Base-by-base conservation (phyloP, 108 stramenopile species). In the Aurantiochytrium sp. region DNA sequence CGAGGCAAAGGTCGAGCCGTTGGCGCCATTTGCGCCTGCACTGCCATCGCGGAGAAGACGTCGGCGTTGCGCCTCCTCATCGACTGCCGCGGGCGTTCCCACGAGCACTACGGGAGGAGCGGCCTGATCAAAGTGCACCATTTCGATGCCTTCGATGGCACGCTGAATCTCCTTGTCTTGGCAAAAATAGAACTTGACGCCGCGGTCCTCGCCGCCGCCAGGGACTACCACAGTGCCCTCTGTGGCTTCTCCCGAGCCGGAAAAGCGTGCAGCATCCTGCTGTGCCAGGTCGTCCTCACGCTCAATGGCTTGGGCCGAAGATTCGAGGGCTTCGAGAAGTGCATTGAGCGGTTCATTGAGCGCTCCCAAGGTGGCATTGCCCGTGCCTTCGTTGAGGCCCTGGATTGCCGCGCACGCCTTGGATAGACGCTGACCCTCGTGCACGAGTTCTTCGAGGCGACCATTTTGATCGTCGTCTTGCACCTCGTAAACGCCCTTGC, bases 161-260 rank as follows among this genome's bases (percentile, higher is more conserved):
- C 76, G 76, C 76, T 83, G 76, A 23, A 83, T 53, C 51, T 83
- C 76, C 76, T 83, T 47, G 23, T 83, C 76, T 16, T 83, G 45
- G 76, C 76, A 83, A 83, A 83, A 83, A 18, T 83, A 53, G 76
- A 83, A 83, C 51, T 53, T 83, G 49, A 83, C 76, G 51, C 76
- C 76, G 49, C 76, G 45, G 25, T 83, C 76, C 51, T 83, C 76
- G 64, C 64, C 64, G 42, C 64, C 64, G 18, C 64, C 64, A 23
- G 64, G 64, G 12, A 42, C 64, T 42, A 23, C 14, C 64, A 69
- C 35, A 16, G 49, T 23, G n/a, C 51, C 51, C 6, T 47, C 51
- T 12, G 16, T 45, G 28, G 76, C 23, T 19, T 53, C 49, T 12
- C 76, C 76, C 16, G 45, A 10, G 10, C 23, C 19, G 18, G 76